A percentile compares a stretch with the other conserved stretches of the same genome.
Conservation (phyloP, 495 filamentous ascomycete species). For the Neurospora tetraspora region DNA sequence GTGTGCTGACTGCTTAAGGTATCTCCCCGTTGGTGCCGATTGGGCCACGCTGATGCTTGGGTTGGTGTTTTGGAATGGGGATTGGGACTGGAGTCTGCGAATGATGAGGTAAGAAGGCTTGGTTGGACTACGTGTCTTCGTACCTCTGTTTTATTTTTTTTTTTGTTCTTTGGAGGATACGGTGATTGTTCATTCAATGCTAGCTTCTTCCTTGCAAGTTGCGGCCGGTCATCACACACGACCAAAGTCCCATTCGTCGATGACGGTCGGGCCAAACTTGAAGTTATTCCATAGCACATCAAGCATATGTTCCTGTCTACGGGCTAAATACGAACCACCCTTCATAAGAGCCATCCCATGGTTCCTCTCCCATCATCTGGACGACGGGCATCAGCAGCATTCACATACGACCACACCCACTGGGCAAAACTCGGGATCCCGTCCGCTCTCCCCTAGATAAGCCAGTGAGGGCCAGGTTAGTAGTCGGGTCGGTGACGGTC, state of each 20-base stretch:
- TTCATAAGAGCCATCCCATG: no score
- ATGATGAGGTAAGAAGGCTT: neutral
- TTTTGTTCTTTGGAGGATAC: neutral
- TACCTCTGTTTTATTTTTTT: no score
- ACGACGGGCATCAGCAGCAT: neutral
- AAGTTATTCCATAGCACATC: no score
- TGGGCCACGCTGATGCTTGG: neutral
- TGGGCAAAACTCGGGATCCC: slow-evolving; percentile 33
- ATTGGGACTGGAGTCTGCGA: neutral
- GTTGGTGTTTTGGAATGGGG: neutral
- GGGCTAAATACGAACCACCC: no score
- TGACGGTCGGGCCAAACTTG: no score
- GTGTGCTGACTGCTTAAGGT: no score
- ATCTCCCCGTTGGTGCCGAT: neutral
- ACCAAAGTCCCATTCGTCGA: neutral
- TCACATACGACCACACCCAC: neutral
- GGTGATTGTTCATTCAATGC: neutral
- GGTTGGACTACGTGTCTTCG: neutral
- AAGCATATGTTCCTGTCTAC: no score
- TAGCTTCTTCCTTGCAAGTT: no score
- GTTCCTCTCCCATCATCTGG: neutral
- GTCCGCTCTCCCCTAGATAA: slow-evolving; percentile 41
- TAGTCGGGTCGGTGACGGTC: slow-evolving; percentile 38
- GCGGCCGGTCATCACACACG: no score
- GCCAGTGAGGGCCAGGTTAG: slow-evolving; percentile 23